These are phyloP conservation scores for Pistacia vera DNA, from an alignment of 345 rosid species.

Conservation along the genomic window DNA sequence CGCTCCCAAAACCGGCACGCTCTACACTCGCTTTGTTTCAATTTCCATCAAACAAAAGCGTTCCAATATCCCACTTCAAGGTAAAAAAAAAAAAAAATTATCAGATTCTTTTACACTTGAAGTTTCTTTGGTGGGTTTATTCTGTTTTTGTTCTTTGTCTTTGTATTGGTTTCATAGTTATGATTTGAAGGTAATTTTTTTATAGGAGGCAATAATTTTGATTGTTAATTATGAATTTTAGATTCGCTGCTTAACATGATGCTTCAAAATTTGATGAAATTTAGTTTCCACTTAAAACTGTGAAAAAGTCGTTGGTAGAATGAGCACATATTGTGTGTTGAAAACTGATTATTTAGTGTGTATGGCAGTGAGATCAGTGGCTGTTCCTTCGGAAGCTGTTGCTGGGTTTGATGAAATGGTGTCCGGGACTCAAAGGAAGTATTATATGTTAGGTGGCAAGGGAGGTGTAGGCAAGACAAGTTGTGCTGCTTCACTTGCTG, in stretches of 20 bases:
- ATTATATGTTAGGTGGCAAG: slow-evolving; percentile 96
- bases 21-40: slow-evolving; percentile 33
- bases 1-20: slow-evolving; percentile 33
- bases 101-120: background rate
- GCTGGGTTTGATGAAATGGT: slow-evolving; percentile 92
- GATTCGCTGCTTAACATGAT: background rate
- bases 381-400: slow-evolving; percentile 68
- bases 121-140: slow-evolving; percentile 13
- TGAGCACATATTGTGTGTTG: background rate
- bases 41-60: slow-evolving; percentile 41
- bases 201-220: slow-evolving; percentile 2
- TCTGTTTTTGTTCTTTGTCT: background rate
- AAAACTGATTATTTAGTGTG: slow-evolving; percentile 11
- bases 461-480: slow-evolving; percentile 99
- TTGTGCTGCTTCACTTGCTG: slow-evolving; percentile 98
- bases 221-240: background rate
- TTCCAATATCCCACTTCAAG: slow-evolving; percentile 44
- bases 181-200: background rate
- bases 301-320: background rate
- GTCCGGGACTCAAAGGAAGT: slow-evolving; percentile 79
- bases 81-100: slow-evolving; percentile 40
- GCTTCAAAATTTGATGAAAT: background rate
- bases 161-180: background rate
- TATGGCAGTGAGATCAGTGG: slow-evolving; percentile 77
- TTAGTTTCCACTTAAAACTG: too few species aligned